phyloP scores from a whole-genome alignment of 495 filamentous ascomycete species.

The Penicillium paxilli region DNA sequence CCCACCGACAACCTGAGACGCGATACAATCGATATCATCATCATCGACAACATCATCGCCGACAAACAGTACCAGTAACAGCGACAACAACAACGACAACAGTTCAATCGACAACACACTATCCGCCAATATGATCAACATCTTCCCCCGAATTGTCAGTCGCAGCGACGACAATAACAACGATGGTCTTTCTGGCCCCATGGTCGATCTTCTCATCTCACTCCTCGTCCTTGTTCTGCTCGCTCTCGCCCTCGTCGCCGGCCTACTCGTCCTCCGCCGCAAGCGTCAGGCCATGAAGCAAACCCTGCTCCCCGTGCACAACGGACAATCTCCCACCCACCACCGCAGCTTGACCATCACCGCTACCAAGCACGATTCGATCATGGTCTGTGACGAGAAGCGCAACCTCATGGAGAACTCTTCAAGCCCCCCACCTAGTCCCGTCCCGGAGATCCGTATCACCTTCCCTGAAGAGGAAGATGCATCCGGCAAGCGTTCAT shows the following conservation, averaged over 20 bases:
- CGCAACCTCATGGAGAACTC: slow-evolving; percentile 71
- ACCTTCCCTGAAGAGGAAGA: slow-evolving; percentile 98
- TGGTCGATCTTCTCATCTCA: slow-evolving; percentile 74
- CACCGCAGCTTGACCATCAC: slow-evolving; percentile 70
- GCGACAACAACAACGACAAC: neutral
- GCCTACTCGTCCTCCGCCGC: slow-evolving; percentile 70
- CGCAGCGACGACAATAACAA: slow-evolving; percentile 50
- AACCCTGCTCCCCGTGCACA: slow-evolving; percentile 59
- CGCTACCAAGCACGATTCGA: slow-evolving; percentile 59
- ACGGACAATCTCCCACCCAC: slow-evolving; percentile 50
- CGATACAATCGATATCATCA: slow-evolving; percentile 4
- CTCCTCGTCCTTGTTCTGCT: slow-evolving; percentile 76
- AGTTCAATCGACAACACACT: slow-evolving; percentile 5
- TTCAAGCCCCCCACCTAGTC: slow-evolving; percentile 71
- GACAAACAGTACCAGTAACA: no score
- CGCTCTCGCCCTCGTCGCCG: slow-evolving; percentile 62
- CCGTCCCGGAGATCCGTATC: slow-evolving; percentile 96
- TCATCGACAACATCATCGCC: neutral
- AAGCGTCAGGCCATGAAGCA: slow-evolving; percentile 52
- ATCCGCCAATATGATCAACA: slow-evolving; percentile 42
- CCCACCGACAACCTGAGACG: neutral
- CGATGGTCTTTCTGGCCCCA: slow-evolving; percentile 46
- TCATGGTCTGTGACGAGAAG: slow-evolving; percentile 74
- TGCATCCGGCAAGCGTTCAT: slow-evolving; percentile 73
- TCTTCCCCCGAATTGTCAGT: slow-evolving; percentile 47